Evolutionary conservation across 139 green algal genomes (phyloP).

Genomic region (Chlamydomonas applanata): DNA sequence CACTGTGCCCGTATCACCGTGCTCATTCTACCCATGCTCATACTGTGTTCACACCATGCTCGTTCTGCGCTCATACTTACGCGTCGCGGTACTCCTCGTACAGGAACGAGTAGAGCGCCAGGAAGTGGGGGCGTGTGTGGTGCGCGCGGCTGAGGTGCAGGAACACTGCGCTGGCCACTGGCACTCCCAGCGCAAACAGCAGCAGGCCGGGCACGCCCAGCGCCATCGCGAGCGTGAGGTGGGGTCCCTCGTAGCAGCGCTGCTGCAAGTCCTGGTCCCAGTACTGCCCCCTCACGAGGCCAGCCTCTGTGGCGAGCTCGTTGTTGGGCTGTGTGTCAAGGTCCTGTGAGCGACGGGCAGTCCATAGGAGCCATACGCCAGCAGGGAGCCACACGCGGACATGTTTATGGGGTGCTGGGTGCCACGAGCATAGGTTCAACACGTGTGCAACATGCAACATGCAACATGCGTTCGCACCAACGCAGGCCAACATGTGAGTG

Average conservation of each 20-base stretch:
- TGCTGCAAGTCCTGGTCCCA: slow-evolving; percentile 33
- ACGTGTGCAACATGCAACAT: too few species aligned
- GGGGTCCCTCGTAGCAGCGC: slow-evolving; percentile 33
- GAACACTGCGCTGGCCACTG: slow-evolving; percentile 17
- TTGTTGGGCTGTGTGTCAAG: slow-evolving; percentile 2
- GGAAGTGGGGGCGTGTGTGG: slow-evolving; percentile 6
- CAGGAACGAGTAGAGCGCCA: slow-evolving; percentile 14
- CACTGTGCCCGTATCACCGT: too few species aligned
- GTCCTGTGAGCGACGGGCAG: too few species aligned
- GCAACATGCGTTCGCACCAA: too few species aligned
- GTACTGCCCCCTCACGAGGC: slow-evolving; percentile 13
- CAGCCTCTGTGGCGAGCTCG: slow-evolving; percentile 5
- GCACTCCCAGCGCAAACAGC: slow-evolving; percentile 32
- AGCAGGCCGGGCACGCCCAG: slow-evolving; percentile 36
- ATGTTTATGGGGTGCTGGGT: too few species aligned
- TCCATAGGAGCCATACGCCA: too few species aligned
- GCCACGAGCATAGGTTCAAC: too few species aligned
- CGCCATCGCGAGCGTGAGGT: slow-evolving; percentile 35
- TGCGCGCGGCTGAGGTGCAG: background rate
- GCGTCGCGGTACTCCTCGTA: slow-evolving; percentile 11
- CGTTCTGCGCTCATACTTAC: too few species aligned
- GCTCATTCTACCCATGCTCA: too few species aligned
- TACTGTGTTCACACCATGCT: too few species aligned
- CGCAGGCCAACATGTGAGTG: too few species aligned
- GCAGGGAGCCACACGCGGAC: too few species aligned